Base-by-base conservation (phyloP, 2,329 filamentous ascomycete genomes). In the Cladosporium sp. region DNA sequence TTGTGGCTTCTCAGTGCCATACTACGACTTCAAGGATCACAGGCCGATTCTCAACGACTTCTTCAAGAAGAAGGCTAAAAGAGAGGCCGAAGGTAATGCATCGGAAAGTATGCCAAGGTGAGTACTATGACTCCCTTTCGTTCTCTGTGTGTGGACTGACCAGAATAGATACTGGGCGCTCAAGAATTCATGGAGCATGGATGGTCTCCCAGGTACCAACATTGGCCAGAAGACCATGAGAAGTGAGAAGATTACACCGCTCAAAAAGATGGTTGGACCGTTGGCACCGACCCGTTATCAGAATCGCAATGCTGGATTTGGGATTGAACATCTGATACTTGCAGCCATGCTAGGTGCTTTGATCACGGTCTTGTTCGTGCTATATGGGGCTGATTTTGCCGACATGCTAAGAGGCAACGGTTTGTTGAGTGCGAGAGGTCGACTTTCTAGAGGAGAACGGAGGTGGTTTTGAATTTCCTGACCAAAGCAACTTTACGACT, bases 151-250 rank as follows among this genome's bases (percentile, higher is more conserved):
- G 12, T 18, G 15, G 8, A 7, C 35, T 51, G 15, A 51, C 38
- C 13, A 12, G 2, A 7, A 7, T 33, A 69, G 67, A 25, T 73
- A 74, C 51, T 74, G 72, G 72, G 70, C 71, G 4, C 70, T 59
- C 47, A 75, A 74, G 57, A 69, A 66, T 29, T 66, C 71, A 15
- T 62, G 64, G 50, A 69, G 65, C 29, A 68, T 74, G 20, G 72
- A 75, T 53, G 72, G 72, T 0, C 57, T 75, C 20, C 72, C 71
- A 0, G 71, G 67, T 0, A 70, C 72, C 68, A 67, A 67, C 57
- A 57, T 62, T 16, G 72, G 67, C 0, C 59, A 68, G 7, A 59
- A 65, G 7, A 67, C 60, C 35, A 69, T 63, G n/a, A 60, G 64
- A 47, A 55, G 57, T 40, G 60, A 73, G 29, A 57, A 55, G 0